Percentiles rank a stretch among this genome's conserved stretches.
Conservation (phyloP, 2,329 filamentous ascomycete genomes). For the Pyrenochaeta sp. region DNA sequence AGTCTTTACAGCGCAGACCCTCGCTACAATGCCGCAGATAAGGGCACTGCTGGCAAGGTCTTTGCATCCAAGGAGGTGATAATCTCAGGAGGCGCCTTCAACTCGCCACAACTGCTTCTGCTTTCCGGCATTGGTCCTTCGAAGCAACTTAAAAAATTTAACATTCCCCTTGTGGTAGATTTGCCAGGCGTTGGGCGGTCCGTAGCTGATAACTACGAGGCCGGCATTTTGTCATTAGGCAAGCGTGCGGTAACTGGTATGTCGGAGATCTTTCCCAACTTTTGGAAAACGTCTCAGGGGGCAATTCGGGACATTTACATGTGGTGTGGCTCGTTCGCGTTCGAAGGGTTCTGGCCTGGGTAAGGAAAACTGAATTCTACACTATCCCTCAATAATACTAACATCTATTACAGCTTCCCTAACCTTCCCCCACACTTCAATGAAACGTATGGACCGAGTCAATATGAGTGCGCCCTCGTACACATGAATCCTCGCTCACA, state of each 20-base stretch:
- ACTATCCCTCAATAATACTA: not conserved
- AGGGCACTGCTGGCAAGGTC: constrained; percentile 46
- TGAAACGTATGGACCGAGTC: constrained; percentile 25
- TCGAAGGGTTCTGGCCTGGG: constrained; percentile 40
- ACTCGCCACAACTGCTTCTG: constrained; percentile 69
- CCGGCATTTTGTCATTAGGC: constrained; percentile 27
- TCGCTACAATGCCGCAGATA: constrained; percentile 36
- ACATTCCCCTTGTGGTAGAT: constrained; percentile 62
- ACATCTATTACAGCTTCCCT: constrained; percentile 14
- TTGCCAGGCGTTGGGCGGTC: constrained; percentile 65
- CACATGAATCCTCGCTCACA: constrained; percentile 64
- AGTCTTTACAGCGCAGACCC: constrained; percentile 56
- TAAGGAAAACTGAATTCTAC: constrained; percentile 2
- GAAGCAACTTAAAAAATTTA: constrained; percentile 61
- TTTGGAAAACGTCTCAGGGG: constrained; percentile 32
- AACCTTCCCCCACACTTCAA: constrained; percentile 32
- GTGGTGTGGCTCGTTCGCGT: constrained; percentile 38
- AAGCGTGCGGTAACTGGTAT: constrained; percentile 22
- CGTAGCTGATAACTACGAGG: constrained; percentile 35
- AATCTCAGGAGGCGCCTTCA: constrained; percentile 61
- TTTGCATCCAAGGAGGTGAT: constrained; percentile 46
- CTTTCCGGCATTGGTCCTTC: constrained; percentile 68
- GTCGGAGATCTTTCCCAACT: constrained; percentile 35
- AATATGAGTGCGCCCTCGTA: constrained; percentile 39
- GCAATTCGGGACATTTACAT: constrained; percentile 39